Conservation (phyloP, 169 alveolate species). For the Plasmodium coatneyi region DNA sequence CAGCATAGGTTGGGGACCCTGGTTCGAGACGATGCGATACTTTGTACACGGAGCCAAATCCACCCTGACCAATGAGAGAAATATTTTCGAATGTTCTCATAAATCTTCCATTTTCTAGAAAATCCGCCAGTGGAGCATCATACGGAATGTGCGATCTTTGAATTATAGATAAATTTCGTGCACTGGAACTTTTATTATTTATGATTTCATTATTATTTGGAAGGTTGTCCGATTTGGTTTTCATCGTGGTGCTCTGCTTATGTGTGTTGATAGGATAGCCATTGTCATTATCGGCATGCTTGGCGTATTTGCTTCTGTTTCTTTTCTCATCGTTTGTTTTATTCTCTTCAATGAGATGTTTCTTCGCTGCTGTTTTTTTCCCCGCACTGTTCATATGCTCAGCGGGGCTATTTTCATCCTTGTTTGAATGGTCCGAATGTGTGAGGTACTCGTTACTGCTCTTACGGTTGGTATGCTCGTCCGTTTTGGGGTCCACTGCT, state of each 20-base stretch:
- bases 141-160: constrained; percentile 71
- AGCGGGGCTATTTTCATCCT: background rate
- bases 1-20: constrained; percentile 90
- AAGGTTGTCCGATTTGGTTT: constrained; percentile 12
- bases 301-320: constrained; percentile 2
- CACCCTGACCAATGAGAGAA: constrained; percentile 91
- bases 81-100: constrained; percentile 87
- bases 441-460: background rate
- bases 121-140: constrained; percentile 74
- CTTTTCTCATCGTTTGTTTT: constrained; percentile 16
- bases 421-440: background rate
- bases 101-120: constrained; percentile 90
- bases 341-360: constrained; percentile 1
- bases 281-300: background rate
- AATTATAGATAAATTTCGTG: constrained; percentile 13
- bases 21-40: constrained; percentile 91
- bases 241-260: constrained; percentile 6
- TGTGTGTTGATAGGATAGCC: background rate
- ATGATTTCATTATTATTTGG: constrained; percentile 25
- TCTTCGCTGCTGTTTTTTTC: constrained; percentile 5
- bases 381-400: background rate
- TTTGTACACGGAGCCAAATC: constrained; percentile 91
- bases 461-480: background rate
- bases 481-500: background rate
- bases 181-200: constrained; percentile 44